Conservation (phyloP, 495 filamentous ascomycete genomes). For the Penicillium lagena region DNA sequence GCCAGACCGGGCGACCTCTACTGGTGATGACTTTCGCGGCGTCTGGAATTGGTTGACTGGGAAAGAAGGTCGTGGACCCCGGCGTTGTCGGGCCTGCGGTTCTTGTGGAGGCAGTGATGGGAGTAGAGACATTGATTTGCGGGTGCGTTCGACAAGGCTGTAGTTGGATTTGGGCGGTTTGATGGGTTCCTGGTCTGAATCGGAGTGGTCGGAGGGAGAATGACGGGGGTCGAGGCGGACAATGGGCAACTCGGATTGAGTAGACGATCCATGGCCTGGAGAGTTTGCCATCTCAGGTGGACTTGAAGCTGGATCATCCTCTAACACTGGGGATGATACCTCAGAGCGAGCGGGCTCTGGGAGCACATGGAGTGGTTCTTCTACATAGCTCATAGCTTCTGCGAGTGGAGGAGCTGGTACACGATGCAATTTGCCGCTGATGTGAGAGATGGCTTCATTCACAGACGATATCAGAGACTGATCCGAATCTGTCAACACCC, state of each 20-base stretch:
- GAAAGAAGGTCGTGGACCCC: slow-evolving; percentile 44
- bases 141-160: slow-evolving; percentile 64
- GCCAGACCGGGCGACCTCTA: neutral
- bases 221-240: slow-evolving; percentile 13
- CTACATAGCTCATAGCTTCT: neutral
- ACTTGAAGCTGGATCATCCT: slow-evolving; percentile 25
- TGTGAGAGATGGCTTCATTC: slow-evolving; percentile 44
- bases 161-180: slow-evolving; percentile 26
- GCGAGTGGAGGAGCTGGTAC: neutral
- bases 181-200: slow-evolving; percentile 15
- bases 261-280: slow-evolving; percentile 1
- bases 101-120: slow-evolving; percentile 24
- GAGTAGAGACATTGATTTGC: slow-evolving; percentile 69
- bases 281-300: neutral
- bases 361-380: neutral
- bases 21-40: slow-evolving; percentile 28
- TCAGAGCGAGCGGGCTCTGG: neutral
- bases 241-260: slow-evolving; percentile 5
- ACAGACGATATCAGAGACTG: slow-evolving; percentile 49
- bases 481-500: slow-evolving; percentile 39
- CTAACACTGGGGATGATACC: neutral
- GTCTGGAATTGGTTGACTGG: slow-evolving; percentile 59
- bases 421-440: slow-evolving; percentile 41
- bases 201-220: slow-evolving; percentile 1
- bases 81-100: slow-evolving; percentile 19